A percentile compares a stretch with the other conserved stretches of the same genome.
These are phyloP conservation scores for Agaricus subrufescens DNA, from an alignment of 768 basidiomycete species.

Conservation along the genomic window DNA sequence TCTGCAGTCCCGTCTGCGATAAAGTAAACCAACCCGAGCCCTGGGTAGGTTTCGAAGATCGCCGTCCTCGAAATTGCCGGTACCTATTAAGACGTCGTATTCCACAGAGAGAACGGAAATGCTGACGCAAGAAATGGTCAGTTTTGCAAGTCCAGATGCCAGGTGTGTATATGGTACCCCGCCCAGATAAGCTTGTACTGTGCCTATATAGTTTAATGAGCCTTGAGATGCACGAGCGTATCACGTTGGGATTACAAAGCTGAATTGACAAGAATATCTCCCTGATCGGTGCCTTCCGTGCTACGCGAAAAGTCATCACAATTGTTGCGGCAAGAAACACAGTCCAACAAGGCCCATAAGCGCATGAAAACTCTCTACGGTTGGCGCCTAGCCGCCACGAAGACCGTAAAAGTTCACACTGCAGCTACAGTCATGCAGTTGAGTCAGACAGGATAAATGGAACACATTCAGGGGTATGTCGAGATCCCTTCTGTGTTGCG, in stretches of 20 bases:
- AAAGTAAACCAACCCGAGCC: too few relatives aligned
- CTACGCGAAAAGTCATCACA: conserved; percentile 74
- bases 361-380: conserved; percentile 81
- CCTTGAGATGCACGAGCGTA: too few relatives aligned
- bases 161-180: conserved; percentile 56
- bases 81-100: conserved; percentile 90
- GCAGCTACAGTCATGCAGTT: conserved; percentile 57
- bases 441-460: conserved; percentile 65
- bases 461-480: conserved; percentile 67
- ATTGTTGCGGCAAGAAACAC: conserved; percentile 65
- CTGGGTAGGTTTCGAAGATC: conserved; percentile 94
- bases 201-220: too few relatives aligned
- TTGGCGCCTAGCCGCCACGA: conserved; percentile 74
- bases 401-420: conserved; percentile 83
- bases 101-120: conserved; percentile 91
- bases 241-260: background rate
- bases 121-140: conserved; percentile 90
- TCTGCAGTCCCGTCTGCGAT: too few relatives aligned
- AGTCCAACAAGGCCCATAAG: conserved; percentile 74
- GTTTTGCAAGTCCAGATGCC: conserved; percentile 90
- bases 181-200: too few relatives aligned
- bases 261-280: background rate
- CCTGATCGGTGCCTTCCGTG: conserved; percentile 72
- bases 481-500: background rate
- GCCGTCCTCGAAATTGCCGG: conserved; percentile 97